Conservation (phyloP, 495 filamentous ascomycete genomes). For the Paragyromitra xinjiangensis region DNA sequence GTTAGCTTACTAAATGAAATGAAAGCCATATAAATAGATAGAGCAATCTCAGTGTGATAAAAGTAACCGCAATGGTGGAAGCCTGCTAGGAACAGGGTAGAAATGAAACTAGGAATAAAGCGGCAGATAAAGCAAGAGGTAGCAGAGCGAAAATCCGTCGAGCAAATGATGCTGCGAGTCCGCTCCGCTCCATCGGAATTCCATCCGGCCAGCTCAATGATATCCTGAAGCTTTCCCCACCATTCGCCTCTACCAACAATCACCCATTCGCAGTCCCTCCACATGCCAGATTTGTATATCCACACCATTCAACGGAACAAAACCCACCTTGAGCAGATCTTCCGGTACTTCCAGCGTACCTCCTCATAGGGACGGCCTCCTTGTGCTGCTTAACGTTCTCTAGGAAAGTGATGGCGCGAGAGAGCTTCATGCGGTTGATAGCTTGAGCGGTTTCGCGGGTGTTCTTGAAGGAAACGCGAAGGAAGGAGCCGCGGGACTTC, state of each 20-base stretch:
- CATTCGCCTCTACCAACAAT: neutral
- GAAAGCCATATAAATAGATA: neutral
- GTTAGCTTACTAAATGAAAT: conserved; percentile 19
- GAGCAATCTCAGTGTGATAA: too few species aligned
- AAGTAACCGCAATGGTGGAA: neutral
- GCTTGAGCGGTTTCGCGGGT: conserved; percentile 98
- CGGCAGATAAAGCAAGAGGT: neutral
- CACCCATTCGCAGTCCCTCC: neutral
- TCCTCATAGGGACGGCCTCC: conserved; percentile 95
- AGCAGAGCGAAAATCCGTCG: neutral
- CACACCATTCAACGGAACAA: neutral
- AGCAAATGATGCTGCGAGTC: neutral
- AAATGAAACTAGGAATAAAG: neutral
- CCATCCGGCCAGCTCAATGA: neutral
- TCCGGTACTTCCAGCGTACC: conserved; percentile 93
- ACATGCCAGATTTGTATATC: neutral
- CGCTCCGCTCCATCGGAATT: neutral
- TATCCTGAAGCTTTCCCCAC: neutral
- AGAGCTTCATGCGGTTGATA: conserved; percentile 98
- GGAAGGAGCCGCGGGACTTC: conserved; percentile 95
- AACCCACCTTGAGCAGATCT: conserved; percentile 94
- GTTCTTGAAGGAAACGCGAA: conserved; percentile 99
- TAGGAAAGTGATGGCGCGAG: conserved; percentile 91
- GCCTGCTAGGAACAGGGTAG: neutral
- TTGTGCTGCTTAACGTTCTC: conserved; percentile 94